A percentile compares a stretch with the other conserved stretches of the same genome.
Conservation (phyloP, 805 yeast species). For the Grigorovia transvaalensis region DNA sequence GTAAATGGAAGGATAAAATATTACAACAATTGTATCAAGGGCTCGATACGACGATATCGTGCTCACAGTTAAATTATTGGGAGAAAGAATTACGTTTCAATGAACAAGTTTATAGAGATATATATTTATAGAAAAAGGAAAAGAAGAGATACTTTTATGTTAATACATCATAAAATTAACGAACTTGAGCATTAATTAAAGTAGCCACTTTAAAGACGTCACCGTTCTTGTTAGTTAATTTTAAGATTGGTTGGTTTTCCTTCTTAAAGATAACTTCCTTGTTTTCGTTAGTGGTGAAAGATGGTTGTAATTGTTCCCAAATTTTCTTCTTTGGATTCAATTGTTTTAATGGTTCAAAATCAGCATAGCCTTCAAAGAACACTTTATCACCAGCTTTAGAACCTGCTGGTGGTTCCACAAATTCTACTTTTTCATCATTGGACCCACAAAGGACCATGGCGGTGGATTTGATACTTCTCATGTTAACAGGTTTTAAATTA, state of each 20-base stretch:
- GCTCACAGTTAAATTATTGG: conserved; percentile 21
- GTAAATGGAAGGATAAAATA: conserved; percentile 20
- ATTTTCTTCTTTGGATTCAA: conserved; percentile 97
- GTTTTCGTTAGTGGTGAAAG: conserved; percentile 67
- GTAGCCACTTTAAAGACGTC: conserved; percentile 65
- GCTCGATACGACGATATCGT: conserved; percentile 16
- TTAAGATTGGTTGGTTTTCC: conserved; percentile 43
- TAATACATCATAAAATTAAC: conserved; percentile 32
- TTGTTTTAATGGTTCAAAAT: conserved; percentile 81
- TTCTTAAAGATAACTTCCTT: conserved; percentile 67
- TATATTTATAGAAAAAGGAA: conserved; percentile 5
- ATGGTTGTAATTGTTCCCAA: conserved; percentile 93
- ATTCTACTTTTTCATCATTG: conserved; percentile 64
- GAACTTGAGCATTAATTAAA: conserved; percentile 67
- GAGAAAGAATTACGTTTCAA: conserved; percentile 16
- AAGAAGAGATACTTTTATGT: background rate
- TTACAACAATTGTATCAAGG: conserved; percentile 15
- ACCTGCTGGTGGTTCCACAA: conserved; percentile 88
- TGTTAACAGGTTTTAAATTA: conserved; percentile 92
- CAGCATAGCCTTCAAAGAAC: conserved; percentile 77
- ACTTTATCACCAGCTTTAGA: conserved; percentile 93
- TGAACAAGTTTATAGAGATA: conserved; percentile 16
- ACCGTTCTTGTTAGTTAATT: conserved; percentile 71
- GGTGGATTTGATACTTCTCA: conserved; percentile 92
- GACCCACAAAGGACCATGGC: conserved; percentile 98